phyloP scores from a whole-genome alignment of 495 filamentous ascomycete species.

The Hypoxylon cercidicola region DNA sequence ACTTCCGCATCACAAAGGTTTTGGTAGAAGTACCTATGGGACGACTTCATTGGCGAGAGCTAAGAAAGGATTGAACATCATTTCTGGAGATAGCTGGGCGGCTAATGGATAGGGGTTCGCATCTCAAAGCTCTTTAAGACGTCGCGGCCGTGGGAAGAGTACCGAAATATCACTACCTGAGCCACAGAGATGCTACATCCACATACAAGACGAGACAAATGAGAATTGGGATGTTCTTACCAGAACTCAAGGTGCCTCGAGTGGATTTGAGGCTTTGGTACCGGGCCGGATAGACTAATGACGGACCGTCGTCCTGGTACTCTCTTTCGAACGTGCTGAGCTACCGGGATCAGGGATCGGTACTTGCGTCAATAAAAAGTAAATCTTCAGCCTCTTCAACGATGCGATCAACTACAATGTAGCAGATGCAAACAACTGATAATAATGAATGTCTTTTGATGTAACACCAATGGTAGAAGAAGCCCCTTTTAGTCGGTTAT shows the following conservation, averaged over 20 bases:
- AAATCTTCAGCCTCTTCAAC: conserved; percentile 37
- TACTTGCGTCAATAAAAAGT: conserved; percentile 24
- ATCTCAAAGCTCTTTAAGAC: conserved; percentile 6
- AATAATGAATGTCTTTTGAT: conserved; percentile 17
- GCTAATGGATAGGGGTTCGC: conserved; percentile 27
- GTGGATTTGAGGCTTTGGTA: conserved; percentile 7
- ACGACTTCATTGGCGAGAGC: conserved; percentile 14
- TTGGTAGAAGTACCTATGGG: conserved; percentile 15
- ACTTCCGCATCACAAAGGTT: conserved; percentile 19
- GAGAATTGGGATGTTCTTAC: conserved; percentile 23
- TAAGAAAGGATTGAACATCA: conserved; percentile 18
- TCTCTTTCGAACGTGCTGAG: conserved; percentile 17
- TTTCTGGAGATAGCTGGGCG: conserved; percentile 34
- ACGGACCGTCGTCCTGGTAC: conserved; percentile 33
- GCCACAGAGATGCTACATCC: background rate
- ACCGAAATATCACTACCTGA: background rate
- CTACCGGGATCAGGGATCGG: conserved; percentile 40
- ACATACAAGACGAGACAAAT: conserved; percentile 1
- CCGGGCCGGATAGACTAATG: conserved; percentile 14
- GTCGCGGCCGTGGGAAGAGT: background rate
- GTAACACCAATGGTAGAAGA: conserved; percentile 6
- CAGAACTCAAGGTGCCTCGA: conserved; percentile 4
- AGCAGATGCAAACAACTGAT: conserved; percentile 14
- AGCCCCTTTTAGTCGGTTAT: conserved; percentile 28
- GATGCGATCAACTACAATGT: conserved; percentile 25